Evolutionary conservation across 352 stramenopile species (phyloP).

Genomic region (Phytophthora foliorum): DNA sequence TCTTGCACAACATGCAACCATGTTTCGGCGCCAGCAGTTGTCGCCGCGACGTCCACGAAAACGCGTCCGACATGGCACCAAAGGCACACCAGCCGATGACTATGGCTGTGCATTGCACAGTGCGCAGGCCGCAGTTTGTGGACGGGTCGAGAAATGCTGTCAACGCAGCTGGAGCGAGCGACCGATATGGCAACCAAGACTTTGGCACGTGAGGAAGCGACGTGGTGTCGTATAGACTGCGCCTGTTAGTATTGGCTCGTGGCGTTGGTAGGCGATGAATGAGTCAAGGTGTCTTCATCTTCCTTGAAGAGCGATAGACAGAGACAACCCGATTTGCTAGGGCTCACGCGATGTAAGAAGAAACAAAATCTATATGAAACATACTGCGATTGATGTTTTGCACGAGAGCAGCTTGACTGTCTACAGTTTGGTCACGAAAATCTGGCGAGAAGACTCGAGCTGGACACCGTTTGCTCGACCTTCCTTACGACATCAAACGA

Average conservation of each 20-base stretch:
- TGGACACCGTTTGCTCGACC: not conserved
- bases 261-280: too few relatives aligned
- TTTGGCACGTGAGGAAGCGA: constrained; percentile 18
- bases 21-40: too few relatives aligned
- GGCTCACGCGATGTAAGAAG: constrained; percentile 22
- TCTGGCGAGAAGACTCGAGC: not conserved
- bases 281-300: too few relatives aligned
- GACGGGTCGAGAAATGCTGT: constrained; percentile 22
- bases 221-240: constrained; percentile 22
- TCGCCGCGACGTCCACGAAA: constrained; percentile 25
- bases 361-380: constrained; percentile 32
- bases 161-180: constrained; percentile 26
- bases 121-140: constrained; percentile 10
- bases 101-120: constrained; percentile 16
- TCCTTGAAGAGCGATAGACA: not conserved
- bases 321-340: not conserved
- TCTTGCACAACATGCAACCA: constrained; percentile 12
- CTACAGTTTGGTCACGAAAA: constrained; percentile 27
- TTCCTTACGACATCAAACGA: constrained; percentile 8
- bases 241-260: too few relatives aligned
- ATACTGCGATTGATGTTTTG: constrained; percentile 17
- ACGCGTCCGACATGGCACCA: constrained; percentile 6
- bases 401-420: constrained; percentile 13
- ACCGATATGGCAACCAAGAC: not conserved
- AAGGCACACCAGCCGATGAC: constrained; percentile 34